A percentile compares a stretch with the other conserved stretches of the same genome.
phyloP scores from a whole-genome alignment of 1,139 yeast species.

The Debaryomyces subglobosus region DNA sequence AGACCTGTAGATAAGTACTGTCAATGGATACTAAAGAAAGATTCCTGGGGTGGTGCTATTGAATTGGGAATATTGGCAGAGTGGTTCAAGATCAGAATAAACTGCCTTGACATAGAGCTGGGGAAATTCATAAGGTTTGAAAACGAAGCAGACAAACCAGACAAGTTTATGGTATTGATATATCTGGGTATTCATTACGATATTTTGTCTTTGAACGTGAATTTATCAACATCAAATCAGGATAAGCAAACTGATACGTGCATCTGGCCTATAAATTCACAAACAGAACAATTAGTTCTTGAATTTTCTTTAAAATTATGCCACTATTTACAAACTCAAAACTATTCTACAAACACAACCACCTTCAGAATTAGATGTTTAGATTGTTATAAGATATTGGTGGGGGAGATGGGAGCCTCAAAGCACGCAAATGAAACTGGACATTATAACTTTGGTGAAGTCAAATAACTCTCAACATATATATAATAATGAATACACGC shows the following conservation, averaged over 20 bases:
- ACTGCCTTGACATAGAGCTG: conserved; percentile 71
- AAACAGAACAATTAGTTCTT: conserved; percentile 31
- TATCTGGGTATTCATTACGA: conserved; percentile 83
- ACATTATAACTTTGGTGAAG: conserved; percentile 69
- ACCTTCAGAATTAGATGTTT: conserved; percentile 62
- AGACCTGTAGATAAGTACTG: conserved; percentile 53
- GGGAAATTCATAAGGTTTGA: conserved; percentile 59
- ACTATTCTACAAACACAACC: conserved; percentile 71
- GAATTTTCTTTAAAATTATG: conserved; percentile 47
- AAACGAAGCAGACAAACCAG: conserved; percentile 35
- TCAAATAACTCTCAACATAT: conserved; percentile 19
- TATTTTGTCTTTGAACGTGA: conserved; percentile 49
- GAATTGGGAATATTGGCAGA: conserved; percentile 69
- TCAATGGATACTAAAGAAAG: conserved; percentile 61
- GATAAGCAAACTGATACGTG: conserved; percentile 37
- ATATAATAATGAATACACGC: background rate
- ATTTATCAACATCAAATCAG: conserved; percentile 22
- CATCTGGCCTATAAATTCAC: conserved; percentile 35
- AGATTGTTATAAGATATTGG: conserved; percentile 53
- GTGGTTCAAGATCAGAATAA: conserved; percentile 55
- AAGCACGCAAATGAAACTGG: conserved; percentile 68
- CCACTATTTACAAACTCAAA: conserved; percentile 47
- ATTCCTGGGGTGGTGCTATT: conserved; percentile 88
- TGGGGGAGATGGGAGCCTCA: conserved; percentile 70
- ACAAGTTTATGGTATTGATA: conserved; percentile 54